A percentile compares a stretch with the other conserved stretches of the same genome.
Conservation (phyloP, 805 yeast species). For the Kuraishia hungarica region DNA sequence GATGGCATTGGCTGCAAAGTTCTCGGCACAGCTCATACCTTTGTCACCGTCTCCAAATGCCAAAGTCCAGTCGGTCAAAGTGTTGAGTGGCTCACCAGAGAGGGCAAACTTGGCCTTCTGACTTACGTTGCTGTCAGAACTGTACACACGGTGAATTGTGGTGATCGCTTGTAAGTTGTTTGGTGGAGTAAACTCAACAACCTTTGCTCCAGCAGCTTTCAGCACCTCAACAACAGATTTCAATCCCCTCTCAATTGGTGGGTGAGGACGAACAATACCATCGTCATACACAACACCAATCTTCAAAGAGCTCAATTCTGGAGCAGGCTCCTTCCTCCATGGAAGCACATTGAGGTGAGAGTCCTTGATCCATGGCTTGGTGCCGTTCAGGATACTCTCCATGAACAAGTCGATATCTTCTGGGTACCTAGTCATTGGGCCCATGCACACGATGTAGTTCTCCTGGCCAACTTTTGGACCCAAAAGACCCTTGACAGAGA, state of each 20-base stretch:
- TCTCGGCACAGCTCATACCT: constrained; percentile 32
- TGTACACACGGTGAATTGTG: constrained; percentile 26
- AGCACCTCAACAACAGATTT: constrained; percentile 21
- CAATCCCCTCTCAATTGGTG: constrained; percentile 40
- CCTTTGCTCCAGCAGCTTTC: constrained; percentile 38
- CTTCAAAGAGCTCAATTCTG: constrained; percentile 26
- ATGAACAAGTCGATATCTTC: constrained; percentile 40
- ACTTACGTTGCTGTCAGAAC: constrained; percentile 32
- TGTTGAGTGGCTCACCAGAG: constrained; percentile 23
- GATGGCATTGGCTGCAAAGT: constrained; percentile 33
- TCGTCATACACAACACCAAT: constrained; percentile 41
- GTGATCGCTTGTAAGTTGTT: constrained; percentile 27
- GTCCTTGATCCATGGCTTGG: constrained; percentile 51
- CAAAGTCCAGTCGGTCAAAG: constrained; percentile 22
- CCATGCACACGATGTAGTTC: constrained; percentile 32
- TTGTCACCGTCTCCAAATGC: constrained; percentile 19
- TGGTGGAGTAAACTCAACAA: constrained; percentile 38
- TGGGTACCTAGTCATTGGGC: constrained; percentile 38
- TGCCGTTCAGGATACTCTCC: constrained; percentile 37
- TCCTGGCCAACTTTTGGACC: constrained; percentile 36
- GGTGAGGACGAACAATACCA: constrained; percentile 37
- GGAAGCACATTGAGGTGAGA: constrained; percentile 39
- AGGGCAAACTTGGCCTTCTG: constrained; percentile 13
- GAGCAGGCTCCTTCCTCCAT: constrained; percentile 32
- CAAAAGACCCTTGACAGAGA: constrained; percentile 30